A percentile compares a stretch with the other conserved stretches of the same genome.
Conservation (phyloP, 108 stramenopile species). For the Mediolabrus comicus region DNA sequence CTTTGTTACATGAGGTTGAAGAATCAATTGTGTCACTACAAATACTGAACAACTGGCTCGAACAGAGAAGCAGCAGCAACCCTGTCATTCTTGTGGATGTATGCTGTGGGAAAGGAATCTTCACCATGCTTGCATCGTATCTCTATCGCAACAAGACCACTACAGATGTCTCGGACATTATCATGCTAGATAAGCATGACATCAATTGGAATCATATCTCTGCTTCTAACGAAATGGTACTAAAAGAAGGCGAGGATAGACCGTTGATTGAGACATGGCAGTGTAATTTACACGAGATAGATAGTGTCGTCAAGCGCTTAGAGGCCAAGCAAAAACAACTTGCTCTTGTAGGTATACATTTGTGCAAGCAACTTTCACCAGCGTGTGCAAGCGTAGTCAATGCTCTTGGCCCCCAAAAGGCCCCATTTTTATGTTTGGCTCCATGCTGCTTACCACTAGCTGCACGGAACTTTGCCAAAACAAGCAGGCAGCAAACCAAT, state of each 20-base stretch:
- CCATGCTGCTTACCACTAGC: conserved; percentile 72
- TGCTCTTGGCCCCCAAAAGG: conserved; percentile 48
- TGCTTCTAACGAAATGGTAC: conserved; percentile 35
- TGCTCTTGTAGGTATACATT: conserved; percentile 68
- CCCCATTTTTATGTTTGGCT: conserved; percentile 56
- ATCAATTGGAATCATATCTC: conserved; percentile 71
- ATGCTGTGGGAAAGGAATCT: conserved; percentile 72
- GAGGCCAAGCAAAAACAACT: conserved; percentile 31
- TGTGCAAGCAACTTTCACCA: conserved; percentile 69
- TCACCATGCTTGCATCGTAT: conserved; percentile 63
- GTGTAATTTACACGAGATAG: conserved; percentile 67
- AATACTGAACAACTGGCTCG: conserved; percentile 38
- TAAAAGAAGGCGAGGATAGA: conserved; percentile 35
- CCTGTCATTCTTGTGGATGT: conserved; percentile 53
- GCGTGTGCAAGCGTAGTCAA: conserved; percentile 62
- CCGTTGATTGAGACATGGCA: conserved; percentile 55
- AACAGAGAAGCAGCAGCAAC: conserved; percentile 7
- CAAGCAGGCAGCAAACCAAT: background rate
- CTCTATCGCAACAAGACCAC: conserved; percentile 17
- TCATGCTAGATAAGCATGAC: conserved; percentile 64
- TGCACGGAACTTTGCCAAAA: conserved; percentile 15
- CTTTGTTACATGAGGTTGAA: conserved; percentile 58
- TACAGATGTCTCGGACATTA: conserved; percentile 43
- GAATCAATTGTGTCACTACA: conserved; percentile 69
- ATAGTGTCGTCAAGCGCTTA: conserved; percentile 54